phyloP scores from a whole-genome alignment of 2,329 filamentous ascomycete species.

The Diaporthe longicolla region DNA sequence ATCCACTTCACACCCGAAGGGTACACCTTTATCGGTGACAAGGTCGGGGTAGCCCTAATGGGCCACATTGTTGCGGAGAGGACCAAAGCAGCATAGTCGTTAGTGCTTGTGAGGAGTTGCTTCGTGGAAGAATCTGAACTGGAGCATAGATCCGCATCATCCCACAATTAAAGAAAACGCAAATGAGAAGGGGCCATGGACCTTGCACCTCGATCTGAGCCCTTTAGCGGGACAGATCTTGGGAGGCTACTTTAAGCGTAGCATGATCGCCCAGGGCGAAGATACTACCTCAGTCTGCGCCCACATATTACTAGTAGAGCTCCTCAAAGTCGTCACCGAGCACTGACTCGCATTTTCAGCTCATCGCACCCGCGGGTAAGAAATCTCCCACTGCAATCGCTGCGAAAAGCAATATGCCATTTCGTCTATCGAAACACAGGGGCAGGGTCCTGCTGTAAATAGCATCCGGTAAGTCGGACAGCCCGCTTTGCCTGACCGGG shows the following conservation, averaged over 20 bases:
- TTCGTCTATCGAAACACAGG: slow-evolving; percentile 33
- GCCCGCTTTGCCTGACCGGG: slow-evolving; percentile 1
- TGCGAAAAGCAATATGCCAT: slow-evolving; percentile 14
- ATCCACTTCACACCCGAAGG: slow-evolving; percentile 68
- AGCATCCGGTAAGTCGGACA: slow-evolving; percentile 21
- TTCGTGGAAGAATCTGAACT: background rate
- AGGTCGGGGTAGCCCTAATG: slow-evolving; percentile 32
- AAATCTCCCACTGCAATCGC: background rate
- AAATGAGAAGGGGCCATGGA: background rate
- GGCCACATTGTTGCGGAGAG: slow-evolving; percentile 25
- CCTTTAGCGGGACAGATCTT: slow-evolving; percentile 14
- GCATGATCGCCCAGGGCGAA: background rate
- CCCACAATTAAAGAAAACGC: background rate
- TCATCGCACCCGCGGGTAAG: background rate
- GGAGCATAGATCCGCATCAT: background rate
- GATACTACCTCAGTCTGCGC: background rate
- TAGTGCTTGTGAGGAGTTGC: background rate
- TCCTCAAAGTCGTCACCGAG: slow-evolving; percentile 19
- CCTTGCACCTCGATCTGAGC: slow-evolving; percentile 11
- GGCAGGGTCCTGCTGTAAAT: slow-evolving; percentile 27
- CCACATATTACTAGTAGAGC: background rate
- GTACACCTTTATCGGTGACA: slow-evolving; percentile 63
- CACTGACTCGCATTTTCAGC: slow-evolving; percentile 16
- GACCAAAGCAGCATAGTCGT: background rate
- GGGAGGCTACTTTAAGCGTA: slow-evolving; percentile 15